A percentile compares a stretch with the other conserved stretches of the same genome.
Evolutionary conservation across 179 eudicot genomes (phyloP).

Genomic region (Actinidia chinensis): DNA sequence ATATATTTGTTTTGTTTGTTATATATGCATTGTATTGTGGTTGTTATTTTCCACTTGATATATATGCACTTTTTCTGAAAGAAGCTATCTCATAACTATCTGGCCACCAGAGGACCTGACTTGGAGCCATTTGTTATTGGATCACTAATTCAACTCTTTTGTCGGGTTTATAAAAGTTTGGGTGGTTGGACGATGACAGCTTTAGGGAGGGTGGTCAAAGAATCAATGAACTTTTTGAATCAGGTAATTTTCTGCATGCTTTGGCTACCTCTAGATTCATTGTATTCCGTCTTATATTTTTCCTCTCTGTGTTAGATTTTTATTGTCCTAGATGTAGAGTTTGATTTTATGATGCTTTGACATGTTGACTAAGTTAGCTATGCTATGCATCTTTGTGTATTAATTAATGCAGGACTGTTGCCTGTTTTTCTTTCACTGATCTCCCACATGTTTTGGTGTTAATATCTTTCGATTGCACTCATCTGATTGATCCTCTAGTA

Average conservation of each 20-base stretch:
- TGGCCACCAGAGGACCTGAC: conserved; percentile 96
- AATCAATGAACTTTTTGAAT: conserved; percentile 73
- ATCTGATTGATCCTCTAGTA: not conserved
- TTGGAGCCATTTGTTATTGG: conserved; percentile 85
- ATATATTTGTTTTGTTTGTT: not conserved
- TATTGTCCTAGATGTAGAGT: not conserved
- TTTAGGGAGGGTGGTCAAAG: conserved; percentile 84
- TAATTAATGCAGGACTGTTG: not conserved
- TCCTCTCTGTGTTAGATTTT: conserved; percentile 12
- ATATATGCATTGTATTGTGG: conserved; percentile 10
- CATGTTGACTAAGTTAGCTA: not conserved
- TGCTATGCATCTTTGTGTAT: not conserved
- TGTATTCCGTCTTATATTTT: not conserved
- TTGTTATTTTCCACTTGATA: conserved; percentile 15
- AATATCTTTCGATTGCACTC: not conserved
- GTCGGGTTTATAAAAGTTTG: conserved; percentile 92
- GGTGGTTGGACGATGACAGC: conserved; percentile 95
- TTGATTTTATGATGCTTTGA: conserved; percentile 9
- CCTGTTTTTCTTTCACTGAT: not conserved
- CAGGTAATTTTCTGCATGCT: conserved; percentile 50
- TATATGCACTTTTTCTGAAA: conserved; percentile 44
- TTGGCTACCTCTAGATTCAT: not conserved
- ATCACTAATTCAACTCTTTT: conserved; percentile 78
- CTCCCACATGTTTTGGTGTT: not conserved
- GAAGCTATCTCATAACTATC: conserved; percentile 79